Conservation (phyloP, 805 yeast species). For the Lachancea thermotolerans region DNA sequence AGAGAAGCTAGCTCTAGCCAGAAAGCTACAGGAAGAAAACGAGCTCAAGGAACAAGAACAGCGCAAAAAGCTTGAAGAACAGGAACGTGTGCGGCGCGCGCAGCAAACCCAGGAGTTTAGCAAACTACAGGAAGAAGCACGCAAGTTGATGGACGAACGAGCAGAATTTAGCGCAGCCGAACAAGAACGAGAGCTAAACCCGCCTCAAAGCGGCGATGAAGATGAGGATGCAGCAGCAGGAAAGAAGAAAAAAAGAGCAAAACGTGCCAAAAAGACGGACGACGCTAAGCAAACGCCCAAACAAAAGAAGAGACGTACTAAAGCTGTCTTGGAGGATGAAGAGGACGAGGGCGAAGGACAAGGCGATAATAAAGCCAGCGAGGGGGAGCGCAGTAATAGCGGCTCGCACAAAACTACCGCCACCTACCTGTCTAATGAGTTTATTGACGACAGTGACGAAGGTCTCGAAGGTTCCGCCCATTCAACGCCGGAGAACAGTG, state of each 20-base stretch:
- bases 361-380: conserved; percentile 9
- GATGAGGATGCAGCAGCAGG: conserved; percentile 27
- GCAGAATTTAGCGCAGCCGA: conserved; percentile 37
- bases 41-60: conserved; percentile 40
- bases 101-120: conserved; percentile 46
- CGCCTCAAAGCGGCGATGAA: conserved; percentile 31
- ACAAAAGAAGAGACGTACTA: conserved; percentile 31
- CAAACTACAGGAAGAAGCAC: conserved; percentile 49
- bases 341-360: conserved; percentile 26
- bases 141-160: conserved; percentile 52
- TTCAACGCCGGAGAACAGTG: conserved; percentile 15
- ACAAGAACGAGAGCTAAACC: conserved; percentile 35
- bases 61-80: conserved; percentile 44
- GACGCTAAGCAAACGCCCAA: conserved; percentile 23
- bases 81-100: conserved; percentile 38
- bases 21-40: conserved; percentile 55
- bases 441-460: conserved; percentile 41
- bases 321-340: conserved; percentile 44
- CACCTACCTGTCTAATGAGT: conserved; percentile 32
- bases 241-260: conserved; percentile 27
- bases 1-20: conserved; percentile 66
- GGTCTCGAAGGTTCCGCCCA: conserved; percentile 24
- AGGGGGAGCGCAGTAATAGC: conserved; percentile 29
- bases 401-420: conserved; percentile 12
- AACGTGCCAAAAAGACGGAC: conserved; percentile 16